Evolutionary conservation across 2,329 filamentous ascomycete species (phyloP).

Genomic region (Ambrosiella cleistominuta): DNA sequence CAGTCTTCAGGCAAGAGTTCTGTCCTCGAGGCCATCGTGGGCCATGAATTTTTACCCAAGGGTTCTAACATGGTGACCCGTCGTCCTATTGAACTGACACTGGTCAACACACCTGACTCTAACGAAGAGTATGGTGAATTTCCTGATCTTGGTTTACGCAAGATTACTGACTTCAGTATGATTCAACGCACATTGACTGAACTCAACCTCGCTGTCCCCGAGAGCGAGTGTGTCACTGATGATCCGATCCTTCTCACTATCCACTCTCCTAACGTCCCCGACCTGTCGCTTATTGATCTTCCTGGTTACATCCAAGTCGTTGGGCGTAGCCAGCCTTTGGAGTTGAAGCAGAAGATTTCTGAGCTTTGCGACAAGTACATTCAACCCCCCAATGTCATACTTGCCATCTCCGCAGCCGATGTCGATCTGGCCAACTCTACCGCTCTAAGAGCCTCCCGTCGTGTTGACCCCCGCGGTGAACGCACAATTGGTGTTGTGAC

Average conservation of each 20-base stretch:
- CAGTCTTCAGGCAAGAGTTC: constrained; percentile 98
- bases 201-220: constrained; percentile 81
- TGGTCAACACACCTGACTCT: constrained; percentile 84
- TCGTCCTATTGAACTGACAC: constrained; percentile 83
- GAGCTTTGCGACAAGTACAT: constrained; percentile 98
- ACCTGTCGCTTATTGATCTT: constrained; percentile 87
- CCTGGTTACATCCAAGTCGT: constrained; percentile 96
- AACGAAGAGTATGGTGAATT: constrained; percentile 90
- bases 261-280: constrained; percentile 86
- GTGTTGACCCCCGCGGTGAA: constrained; percentile 86
- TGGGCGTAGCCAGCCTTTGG: constrained; percentile 72
- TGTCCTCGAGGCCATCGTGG: constrained; percentile 88
- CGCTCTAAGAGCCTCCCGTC: constrained; percentile 69
- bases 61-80: constrained; percentile 98
- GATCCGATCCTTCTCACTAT: constrained; percentile 93
- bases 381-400: constrained; percentile 82
- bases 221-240: constrained; percentile 81
- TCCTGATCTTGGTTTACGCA: constrained; percentile 73
- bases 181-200: constrained; percentile 91
- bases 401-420: constrained; percentile 93
- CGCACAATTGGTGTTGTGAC: constrained; percentile 97
- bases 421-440: constrained; percentile 96
- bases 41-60: constrained; percentile 93
- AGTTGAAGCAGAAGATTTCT: constrained; percentile 88
- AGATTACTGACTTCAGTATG: constrained; percentile 77